Conservation (phyloP, 73 alveolate species). For the Symbiodinium natans region DNA sequence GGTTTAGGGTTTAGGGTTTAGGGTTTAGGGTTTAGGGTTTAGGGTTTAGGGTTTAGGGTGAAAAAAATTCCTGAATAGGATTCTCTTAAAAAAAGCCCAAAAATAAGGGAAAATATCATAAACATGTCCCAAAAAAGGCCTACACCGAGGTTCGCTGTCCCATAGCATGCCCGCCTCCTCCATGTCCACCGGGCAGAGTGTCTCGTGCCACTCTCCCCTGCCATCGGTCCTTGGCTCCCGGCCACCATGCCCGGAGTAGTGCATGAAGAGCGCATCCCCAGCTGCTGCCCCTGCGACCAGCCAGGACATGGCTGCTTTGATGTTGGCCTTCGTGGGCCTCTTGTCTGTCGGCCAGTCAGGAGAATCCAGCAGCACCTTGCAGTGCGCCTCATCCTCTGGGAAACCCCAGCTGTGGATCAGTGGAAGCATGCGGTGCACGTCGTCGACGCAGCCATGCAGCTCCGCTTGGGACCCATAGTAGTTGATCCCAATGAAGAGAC, state of each 20-base stretch:
- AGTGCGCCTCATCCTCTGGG: conserved; percentile 8
- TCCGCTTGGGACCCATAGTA: conserved; percentile 53
- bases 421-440: conserved; percentile 70
- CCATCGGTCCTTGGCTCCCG: conserved; percentile 67
- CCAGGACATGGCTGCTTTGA: conserved; percentile 46
- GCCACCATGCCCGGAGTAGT: conserved; percentile 93
- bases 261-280: conserved; percentile 55
- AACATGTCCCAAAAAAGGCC: no score
- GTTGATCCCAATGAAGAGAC: conserved; percentile 69
- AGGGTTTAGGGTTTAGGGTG: no score
- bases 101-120: no score
- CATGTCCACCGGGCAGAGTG: conserved; percentile 62
- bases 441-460: conserved; percentile 85
- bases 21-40: no score
- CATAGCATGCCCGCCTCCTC: conserved; percentile 59
- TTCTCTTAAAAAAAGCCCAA: no score
- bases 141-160: conserved; percentile 82
- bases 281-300: conserved; percentile 34
- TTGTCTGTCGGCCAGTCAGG: not conserved
- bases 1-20: no score
- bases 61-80: no score
- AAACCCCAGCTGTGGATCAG: conserved; percentile 52
- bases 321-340: conserved; percentile 46
- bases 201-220: conserved; percentile 77
- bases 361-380: not conserved